Evolutionary conservation across 2,329 filamentous ascomycete species (phyloP).

Genomic region (Macrophomina tecta): DNA sequence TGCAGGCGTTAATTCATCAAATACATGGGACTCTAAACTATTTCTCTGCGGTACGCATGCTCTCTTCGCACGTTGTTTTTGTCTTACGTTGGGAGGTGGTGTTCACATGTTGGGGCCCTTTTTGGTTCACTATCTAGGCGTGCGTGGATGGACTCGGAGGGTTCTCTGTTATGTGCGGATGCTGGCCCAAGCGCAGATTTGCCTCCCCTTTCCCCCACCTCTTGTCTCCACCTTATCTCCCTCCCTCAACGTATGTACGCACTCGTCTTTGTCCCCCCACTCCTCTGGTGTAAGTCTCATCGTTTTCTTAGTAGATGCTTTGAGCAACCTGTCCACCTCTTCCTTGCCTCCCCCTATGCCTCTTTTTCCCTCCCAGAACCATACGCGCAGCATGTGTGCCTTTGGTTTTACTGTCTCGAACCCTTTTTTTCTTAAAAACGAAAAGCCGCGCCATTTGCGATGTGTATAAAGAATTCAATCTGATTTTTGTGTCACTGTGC

Average conservation of each 20-base stretch:
- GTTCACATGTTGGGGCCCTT: neutral
- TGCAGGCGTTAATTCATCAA: conserved; percentile 24
- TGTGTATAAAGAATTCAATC: too few relatives aligned
- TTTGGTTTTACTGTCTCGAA: too few relatives aligned
- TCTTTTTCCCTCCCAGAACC: too few relatives aligned
- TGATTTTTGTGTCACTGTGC: too few relatives aligned
- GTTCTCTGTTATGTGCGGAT: neutral
- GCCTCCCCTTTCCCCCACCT: neutral
- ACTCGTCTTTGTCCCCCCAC: too few relatives aligned
- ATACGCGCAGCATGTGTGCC: too few relatives aligned
- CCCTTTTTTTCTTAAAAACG: too few relatives aligned
- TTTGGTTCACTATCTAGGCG: neutral
- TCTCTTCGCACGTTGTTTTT: neutral
- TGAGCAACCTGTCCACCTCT: too few relatives aligned
- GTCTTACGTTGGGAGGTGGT: neutral
- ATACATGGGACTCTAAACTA: conserved; percentile 18
- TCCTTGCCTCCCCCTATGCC: too few relatives aligned
- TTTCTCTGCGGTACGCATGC: conserved; percentile 6
- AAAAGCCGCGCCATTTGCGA: too few relatives aligned
- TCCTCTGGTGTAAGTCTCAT: too few relatives aligned
- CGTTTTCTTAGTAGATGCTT: neutral
- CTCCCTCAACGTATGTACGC: neutral
- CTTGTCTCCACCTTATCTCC: neutral
- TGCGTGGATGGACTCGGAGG: neutral
- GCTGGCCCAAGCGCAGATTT: neutral